These are phyloP conservation scores for Phytopythium aichiense DNA, from an alignment of 352 stramenopile genomes.

Conservation along the genomic window DNA sequence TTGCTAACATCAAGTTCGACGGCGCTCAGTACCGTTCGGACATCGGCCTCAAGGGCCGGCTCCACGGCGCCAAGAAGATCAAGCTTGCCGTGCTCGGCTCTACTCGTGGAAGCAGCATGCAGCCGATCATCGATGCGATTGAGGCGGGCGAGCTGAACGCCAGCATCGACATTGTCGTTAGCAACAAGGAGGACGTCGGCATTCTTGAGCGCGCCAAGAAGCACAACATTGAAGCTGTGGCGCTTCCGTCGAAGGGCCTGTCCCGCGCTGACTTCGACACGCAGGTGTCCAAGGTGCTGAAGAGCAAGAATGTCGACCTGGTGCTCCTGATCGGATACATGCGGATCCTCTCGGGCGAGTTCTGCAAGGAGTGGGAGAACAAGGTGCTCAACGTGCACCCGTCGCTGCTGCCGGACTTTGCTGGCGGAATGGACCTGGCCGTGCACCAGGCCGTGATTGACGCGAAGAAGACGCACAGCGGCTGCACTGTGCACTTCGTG, in stretches of 20 bases:
- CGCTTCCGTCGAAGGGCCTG: constrained; percentile 70
- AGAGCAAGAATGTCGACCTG: constrained; percentile 93
- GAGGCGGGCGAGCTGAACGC: constrained; percentile 84
- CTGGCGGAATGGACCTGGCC: constrained; percentile 99
- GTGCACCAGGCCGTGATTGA: constrained; percentile 98
- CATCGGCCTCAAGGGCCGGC: constrained; percentile 93
- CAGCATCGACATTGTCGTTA: constrained; percentile 95
- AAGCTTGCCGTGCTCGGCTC: constrained; percentile 95
- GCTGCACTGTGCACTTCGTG: constrained; percentile 99
- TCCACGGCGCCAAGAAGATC: constrained; percentile 83
- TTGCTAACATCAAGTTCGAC: constrained; percentile 88
- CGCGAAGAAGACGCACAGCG: constrained; percentile 93
- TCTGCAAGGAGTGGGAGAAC: constrained; percentile 94
- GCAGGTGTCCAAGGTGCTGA: constrained; percentile 91
- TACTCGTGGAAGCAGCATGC: constrained; percentile 93
- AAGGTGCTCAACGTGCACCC: constrained; percentile 99
- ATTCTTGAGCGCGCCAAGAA: constrained; percentile 94
- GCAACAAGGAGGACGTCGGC: constrained; percentile 90
- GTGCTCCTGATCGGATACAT: constrained; percentile 99
- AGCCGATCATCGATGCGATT: constrained; percentile 97
- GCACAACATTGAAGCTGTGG: constrained; percentile 65
- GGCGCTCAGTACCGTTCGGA: constrained; percentile 95
- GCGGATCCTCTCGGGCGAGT: constrained; percentile 96
- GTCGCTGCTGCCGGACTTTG: constrained; percentile 98
- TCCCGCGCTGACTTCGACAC: constrained; percentile 93